Base-by-base conservation (phyloP, 208 protist genomes). In the Naegleria lovaniensis region DNA sequence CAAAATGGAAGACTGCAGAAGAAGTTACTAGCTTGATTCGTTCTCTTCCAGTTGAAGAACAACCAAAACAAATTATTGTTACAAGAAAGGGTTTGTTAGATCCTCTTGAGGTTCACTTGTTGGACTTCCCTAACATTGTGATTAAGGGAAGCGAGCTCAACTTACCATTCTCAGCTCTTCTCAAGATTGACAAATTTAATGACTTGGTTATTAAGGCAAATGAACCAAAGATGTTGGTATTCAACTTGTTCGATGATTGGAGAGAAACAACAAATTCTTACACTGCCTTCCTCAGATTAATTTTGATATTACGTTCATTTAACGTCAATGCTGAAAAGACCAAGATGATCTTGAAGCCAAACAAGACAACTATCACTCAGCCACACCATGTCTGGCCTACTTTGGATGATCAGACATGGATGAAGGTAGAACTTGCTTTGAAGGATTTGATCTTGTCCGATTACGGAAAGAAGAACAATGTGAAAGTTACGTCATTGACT, bases 241-340 rank as follows among this genome's bases (percentile, higher is more conserved):
- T 99, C 93, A 99, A 99, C 94, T 93, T 99, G 48, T 99, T 99
- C 95, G 99, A 99, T 94, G 99, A 99, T 95, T 99, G 99, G 99
- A 96, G 99, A 59, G 95, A 98, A 90, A 97, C 97, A 52, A 98
- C 99, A 89, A 98, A 98, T 86, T 96, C 97, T 15, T 99, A 98
- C 95, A 99, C 99, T 33, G 99, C 99, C 84, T 99, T 99, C 94
- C 98, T 97, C 83, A 93, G 99, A 88, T 94, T 99, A 22, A 99
- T 99, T 90, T 95, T 99, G 33, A 98, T 99, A 58, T 95, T 99
- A 88, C 95, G 99, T 59, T 98, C 98, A 36, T 97, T 99, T 39
- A 97, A 99, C 91, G 96, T 99, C 25, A 99, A 99, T 94, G 91
- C 96, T 55, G 97, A 98, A 90, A 96, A 97, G 89, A 97, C 98